phyloP scores from a whole-genome alignment of 257 asterid species.

The Nicotiana obtusifolia region DNA sequence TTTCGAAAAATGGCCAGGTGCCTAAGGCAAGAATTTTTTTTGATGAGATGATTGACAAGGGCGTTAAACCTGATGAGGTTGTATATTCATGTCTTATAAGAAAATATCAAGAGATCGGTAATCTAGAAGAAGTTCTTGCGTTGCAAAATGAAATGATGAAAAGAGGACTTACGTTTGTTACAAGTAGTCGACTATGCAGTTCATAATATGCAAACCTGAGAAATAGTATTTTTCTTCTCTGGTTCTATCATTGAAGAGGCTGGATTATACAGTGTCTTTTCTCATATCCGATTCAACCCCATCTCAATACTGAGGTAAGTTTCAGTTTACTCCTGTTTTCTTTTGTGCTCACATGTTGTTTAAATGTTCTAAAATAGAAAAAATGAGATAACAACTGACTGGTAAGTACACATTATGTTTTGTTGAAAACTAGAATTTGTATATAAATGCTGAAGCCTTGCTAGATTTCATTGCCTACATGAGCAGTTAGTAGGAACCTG shows the following conservation, averaged over 20 bases:
- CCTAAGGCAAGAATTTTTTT: constrained; percentile 55
- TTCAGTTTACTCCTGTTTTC: constrained; percentile 3
- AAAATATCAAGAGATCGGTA: constrained; percentile 59
- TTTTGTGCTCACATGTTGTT: not conserved
- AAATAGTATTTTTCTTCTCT: not conserved
- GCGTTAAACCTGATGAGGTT: constrained; percentile 64
- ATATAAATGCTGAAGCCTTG: not conserved
- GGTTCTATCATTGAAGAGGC: not conserved
- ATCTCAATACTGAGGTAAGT: constrained; percentile 2
- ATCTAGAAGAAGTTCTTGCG: constrained; percentile 50
- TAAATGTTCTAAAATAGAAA: not conserved
- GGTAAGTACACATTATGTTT: not conserved
- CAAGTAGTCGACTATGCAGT: constrained; percentile 25
- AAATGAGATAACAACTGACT: not conserved
- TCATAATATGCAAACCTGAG: constrained; percentile 14
- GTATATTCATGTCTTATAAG: constrained; percentile 62
- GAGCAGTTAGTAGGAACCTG: not conserved
- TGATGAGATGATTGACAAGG: constrained; percentile 72
- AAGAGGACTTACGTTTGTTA: constrained; percentile 34
- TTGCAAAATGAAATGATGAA: constrained; percentile 61
- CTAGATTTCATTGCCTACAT: not conserved
- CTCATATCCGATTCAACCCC: not conserved
- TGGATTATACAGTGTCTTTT: not conserved
- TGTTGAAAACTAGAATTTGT: not conserved
- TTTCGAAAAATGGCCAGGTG: constrained; percentile 52